These are phyloP conservation scores for Apiospora marii DNA, from an alignment of 2,329 filamentous ascomycete genomes.

Conservation along the genomic window DNA sequence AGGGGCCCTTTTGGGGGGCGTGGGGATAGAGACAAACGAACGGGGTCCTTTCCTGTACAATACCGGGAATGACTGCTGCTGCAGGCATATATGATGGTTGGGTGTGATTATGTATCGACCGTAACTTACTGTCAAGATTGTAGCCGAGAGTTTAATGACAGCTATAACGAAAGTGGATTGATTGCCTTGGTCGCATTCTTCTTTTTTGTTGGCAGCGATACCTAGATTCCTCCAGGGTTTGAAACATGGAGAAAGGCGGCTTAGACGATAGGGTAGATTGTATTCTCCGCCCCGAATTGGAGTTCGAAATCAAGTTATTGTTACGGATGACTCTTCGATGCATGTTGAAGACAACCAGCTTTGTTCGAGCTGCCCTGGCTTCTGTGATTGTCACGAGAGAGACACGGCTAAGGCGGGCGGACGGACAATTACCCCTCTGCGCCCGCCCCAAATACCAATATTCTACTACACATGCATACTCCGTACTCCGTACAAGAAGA, in stretches of 20 bases:
- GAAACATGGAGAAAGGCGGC: background rate
- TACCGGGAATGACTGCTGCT: background rate
- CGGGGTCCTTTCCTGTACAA: background rate
- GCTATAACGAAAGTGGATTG: background rate
- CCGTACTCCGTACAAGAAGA: too few relatives aligned
- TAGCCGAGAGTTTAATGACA: background rate
- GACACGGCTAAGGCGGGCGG: too few relatives aligned
- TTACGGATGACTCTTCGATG: background rate
- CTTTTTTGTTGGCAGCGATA: background rate
- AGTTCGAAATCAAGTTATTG: background rate
- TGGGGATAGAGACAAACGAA: background rate
- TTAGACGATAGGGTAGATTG: background rate
- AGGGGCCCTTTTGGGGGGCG: background rate
- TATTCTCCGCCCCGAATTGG: background rate
- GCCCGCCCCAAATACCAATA: too few relatives aligned
- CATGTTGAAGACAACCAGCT: too few relatives aligned
- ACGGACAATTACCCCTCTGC: too few relatives aligned
- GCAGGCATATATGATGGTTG: background rate
- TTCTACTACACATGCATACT: too few relatives aligned
- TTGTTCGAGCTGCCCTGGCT: too few relatives aligned
- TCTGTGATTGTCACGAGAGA: too few relatives aligned
- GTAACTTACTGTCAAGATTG: background rate
- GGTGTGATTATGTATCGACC: background rate
- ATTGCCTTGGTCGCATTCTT: background rate
- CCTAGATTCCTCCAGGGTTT: background rate